Evolutionary conservation across 73 alveolate species (phyloP).

Genomic region (Uronychia setigera): DNA sequence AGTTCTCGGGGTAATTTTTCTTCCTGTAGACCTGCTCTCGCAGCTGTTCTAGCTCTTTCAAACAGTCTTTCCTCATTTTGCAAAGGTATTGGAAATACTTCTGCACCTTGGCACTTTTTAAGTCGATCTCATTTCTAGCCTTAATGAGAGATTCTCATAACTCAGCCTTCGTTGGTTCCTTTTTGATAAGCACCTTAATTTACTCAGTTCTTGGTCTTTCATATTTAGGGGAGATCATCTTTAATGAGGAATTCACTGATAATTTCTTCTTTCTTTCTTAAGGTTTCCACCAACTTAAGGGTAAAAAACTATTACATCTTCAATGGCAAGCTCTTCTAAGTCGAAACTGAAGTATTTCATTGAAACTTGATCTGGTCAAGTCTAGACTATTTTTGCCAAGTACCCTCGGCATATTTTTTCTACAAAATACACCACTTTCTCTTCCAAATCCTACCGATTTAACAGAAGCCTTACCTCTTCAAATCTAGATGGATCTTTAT

Average conservation of each 20-base stretch:
- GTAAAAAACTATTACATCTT: not conserved
- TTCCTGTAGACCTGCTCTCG: constrained; percentile 20
- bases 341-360: not conserved
- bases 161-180: not conserved
- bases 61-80: constrained; percentile 14
- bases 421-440: too few species aligned
- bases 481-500: too few species aligned
- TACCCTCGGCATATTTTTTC: too few species aligned
- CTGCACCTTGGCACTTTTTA: not conserved
- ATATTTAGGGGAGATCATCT: too few species aligned
- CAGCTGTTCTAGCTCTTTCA: constrained; percentile 18
- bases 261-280: not conserved
- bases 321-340: not conserved
- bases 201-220: not conserved
- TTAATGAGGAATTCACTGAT: not conserved
- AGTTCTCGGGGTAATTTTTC: constrained; percentile 10
- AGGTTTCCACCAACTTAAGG: not conserved
- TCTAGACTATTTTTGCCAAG: too few species aligned
- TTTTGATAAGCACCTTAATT: not conserved
- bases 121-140: not conserved
- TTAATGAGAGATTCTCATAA: not conserved
- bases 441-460: too few species aligned
- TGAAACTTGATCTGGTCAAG: too few species aligned
- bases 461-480: too few species aligned
- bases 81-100: not conserved